Evolutionary conservation across 2,329 filamentous ascomycete species (phyloP).

Genomic region (Tympanopsis confertula): DNA sequence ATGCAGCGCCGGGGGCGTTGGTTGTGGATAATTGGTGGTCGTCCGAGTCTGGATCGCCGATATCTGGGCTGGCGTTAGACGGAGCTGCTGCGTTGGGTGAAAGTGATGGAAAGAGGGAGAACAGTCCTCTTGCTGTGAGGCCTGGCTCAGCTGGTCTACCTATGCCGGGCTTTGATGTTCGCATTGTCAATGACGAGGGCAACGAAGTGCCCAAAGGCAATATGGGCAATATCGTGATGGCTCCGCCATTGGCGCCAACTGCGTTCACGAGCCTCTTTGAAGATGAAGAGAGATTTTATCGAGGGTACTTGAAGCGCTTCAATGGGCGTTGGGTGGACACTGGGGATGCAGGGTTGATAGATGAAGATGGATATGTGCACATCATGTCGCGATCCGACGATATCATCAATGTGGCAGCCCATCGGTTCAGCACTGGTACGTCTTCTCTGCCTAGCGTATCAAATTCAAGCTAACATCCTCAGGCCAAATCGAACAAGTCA

Average conservation of each 20-base stretch:
- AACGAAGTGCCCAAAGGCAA: conserved; percentile 55
- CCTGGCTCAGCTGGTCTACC: conserved; percentile 82
- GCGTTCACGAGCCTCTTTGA: conserved; percentile 78
- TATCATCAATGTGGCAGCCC: conserved; percentile 90
- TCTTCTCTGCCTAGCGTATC: too few species aligned
- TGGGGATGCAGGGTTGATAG: conserved; percentile 79
- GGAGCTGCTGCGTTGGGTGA: conserved; percentile 51
- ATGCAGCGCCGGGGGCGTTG: conserved; percentile 52
- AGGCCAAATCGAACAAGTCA: conserved; percentile 84
- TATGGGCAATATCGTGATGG: conserved; percentile 89
- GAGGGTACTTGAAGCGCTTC: conserved; percentile 74
- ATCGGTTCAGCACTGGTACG: conserved; percentile 75
- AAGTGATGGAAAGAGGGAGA: conserved; percentile 31
- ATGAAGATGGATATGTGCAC: conserved; percentile 56
- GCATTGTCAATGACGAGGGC: conserved; percentile 72
- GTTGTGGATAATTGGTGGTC: conserved; percentile 27
- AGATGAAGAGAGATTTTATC: conserved; percentile 77
- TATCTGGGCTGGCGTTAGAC: background rate
- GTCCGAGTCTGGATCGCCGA: background rate
- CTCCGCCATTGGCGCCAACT: conserved; percentile 70
- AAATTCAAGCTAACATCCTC: conserved; percentile 1
- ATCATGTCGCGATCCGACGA: conserved; percentile 63
- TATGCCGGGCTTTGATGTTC: conserved; percentile 83
- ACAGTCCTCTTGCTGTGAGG: conserved; percentile 28
- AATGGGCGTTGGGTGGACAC: conserved; percentile 77